Evolutionary conservation across 2,329 filamentous ascomycete genomes (phyloP), one percentile per base, ranked within the genome.

Genomic region (Aspergillus tubingensis): DNA sequence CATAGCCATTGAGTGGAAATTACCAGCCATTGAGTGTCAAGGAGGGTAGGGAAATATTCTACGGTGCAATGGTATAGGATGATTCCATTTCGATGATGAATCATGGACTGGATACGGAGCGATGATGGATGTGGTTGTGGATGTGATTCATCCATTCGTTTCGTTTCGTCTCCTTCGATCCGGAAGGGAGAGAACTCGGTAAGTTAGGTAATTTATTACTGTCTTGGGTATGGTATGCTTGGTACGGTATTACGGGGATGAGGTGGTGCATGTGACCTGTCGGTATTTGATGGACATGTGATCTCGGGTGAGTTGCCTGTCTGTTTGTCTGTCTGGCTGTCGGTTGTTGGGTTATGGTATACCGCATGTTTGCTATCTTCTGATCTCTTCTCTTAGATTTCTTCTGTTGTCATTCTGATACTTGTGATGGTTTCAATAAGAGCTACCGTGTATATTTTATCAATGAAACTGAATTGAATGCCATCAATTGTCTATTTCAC

Each of bases 221-320:
- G 32, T 15, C 32, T 36, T 36, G 19, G 21, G 44, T 49, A 49
- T 30, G 44, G 44, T 49, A 49, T 49, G 39, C 39, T 19, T 11
- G 15, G n/a, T 49, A 30, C 15, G 15, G 21, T 23, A 23, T 49
- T 49, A 49, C 44, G 44, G 3, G 44, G 19, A 15, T 30, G 41
- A 21, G 15, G 11, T 5, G 11, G 5, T 36, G 32, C 44, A 49
- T 49, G 43, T 47, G 43, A 47, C 43, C 39, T 19, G 39, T 43
- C 19, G 19, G 43, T 47, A 47, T 27, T n/a, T 21, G 43, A 10
- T 47, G 21, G 43, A 25, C 50, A 53, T 53, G 51, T 54, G 51
- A 54, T 36, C 51, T 54, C 51, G 51, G 51, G 21, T 15, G 51
- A 54, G 51, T 54, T 54, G 51, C 51, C 51, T 38, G n/a, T 51